phyloP scores from a whole-genome alignment of 345 rosid genomes.

The Noccaea caerulescens region DNA sequence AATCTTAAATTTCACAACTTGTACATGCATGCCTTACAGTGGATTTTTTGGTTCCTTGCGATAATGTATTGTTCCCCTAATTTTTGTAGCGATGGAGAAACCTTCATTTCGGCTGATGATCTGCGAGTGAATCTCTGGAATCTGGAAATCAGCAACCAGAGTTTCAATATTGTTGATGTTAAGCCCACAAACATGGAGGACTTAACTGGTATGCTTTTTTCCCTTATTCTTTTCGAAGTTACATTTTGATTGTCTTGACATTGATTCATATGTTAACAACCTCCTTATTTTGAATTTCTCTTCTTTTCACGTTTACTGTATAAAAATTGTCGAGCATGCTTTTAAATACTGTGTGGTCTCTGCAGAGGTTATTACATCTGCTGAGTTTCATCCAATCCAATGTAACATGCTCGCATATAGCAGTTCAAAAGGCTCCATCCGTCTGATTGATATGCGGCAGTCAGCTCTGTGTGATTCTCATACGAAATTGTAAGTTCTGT shows the following conservation, averaged over 20 bases:
- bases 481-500: slow-evolving; percentile 77
- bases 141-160: slow-evolving; percentile 97
- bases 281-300: neutral
- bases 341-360: slow-evolving; percentile 34
- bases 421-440: slow-evolving; percentile 99
- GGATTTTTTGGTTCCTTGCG: slow-evolving; percentile 9
- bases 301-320: slow-evolving; percentile 10
- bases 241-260: neutral
- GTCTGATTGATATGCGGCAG: slow-evolving; percentile 96
- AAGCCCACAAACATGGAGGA: slow-evolving; percentile 99
- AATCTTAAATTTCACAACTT: slow-evolving; percentile 22
- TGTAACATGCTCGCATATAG: slow-evolving; percentile 96
- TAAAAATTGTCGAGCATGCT: slow-evolving; percentile 18
- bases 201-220: slow-evolving; percentile 70
- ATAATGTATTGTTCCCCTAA: slow-evolving; percentile 13
- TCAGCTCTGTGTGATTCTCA: slow-evolving; percentile 98
- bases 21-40: slow-evolving; percentile 18
- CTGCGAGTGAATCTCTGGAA: slow-evolving; percentile 99
- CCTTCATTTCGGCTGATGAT: slow-evolving; percentile 98
- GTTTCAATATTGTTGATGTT: slow-evolving; percentile 97
- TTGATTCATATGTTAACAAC: slow-evolving; percentile 11
- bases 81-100: slow-evolving; percentile 83
- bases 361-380: slow-evolving; percentile 99
- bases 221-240: neutral
- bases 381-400: slow-evolving; percentile 96